These are phyloP conservation scores for Ophiostoma fasciatum DNA, from an alignment of 2,329 filamentous ascomycete species.

Conservation along the genomic window DNA sequence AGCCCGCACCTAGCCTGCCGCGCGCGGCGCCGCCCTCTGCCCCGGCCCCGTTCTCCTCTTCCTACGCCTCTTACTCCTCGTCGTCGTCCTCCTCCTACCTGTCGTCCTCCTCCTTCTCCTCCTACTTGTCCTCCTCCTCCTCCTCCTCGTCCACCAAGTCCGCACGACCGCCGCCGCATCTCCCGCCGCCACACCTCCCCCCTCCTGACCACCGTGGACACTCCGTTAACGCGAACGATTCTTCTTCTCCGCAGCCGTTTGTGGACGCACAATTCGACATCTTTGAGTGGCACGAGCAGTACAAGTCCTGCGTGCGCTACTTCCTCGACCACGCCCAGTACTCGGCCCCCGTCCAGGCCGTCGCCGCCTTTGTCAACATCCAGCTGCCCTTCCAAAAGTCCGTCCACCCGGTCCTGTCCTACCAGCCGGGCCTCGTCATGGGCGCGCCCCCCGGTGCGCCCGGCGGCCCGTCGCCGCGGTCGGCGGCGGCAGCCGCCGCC, in stretches of 20 bases:
- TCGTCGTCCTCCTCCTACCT: background rate
- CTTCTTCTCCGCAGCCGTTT: conserved; percentile 23
- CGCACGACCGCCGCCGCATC: background rate
- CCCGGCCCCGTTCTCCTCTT: background rate
- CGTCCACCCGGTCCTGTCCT: conserved; percentile 28
- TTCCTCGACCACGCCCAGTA: conserved; percentile 88
- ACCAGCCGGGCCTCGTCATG: conserved; percentile 18
- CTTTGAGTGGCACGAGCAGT: conserved; percentile 84
- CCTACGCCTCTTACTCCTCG: background rate
- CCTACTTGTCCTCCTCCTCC: background rate
- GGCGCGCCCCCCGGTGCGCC: background rate
- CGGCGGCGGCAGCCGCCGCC: conserved; percentile 16
- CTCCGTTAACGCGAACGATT: conserved; percentile 8
- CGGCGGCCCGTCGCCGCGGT: background rate
- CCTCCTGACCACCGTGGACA: conserved; percentile 1
- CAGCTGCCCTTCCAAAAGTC: conserved; percentile 68
- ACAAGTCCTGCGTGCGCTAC: conserved; percentile 78
- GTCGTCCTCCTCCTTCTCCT: background rate
- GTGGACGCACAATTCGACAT: conserved; percentile 52
- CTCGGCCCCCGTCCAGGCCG: conserved; percentile 65
- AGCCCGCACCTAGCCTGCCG: background rate
- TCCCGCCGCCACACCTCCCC: background rate
- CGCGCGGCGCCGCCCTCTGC: background rate
- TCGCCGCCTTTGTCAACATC: conserved; percentile 87
- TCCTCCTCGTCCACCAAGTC: background rate